Evolutionary conservation across 1,284 basidiomycete genomes (phyloP).

Genomic region (Fomitopsis palustris): DNA sequence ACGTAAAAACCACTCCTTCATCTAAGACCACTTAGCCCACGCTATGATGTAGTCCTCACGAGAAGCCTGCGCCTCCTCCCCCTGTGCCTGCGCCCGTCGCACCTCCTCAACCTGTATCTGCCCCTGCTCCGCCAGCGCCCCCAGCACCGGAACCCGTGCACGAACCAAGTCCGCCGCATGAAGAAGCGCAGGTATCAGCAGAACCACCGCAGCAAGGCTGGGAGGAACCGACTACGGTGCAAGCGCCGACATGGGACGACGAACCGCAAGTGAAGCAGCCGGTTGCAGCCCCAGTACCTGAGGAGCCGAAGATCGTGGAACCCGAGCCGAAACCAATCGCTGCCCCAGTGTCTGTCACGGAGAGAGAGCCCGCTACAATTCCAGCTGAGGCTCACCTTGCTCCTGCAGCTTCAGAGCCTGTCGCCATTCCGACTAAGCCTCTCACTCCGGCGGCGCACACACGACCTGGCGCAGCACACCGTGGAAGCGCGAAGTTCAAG

Average conservation of each 20-base stretch:
- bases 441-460: constrained; percentile 31
- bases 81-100: constrained; percentile 15
- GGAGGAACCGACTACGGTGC: constrained; percentile 75
- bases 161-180: constrained; percentile 29
- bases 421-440: constrained; percentile 33
- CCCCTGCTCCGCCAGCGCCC: constrained; percentile 20
- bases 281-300: constrained; percentile 26
- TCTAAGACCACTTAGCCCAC: background rate
- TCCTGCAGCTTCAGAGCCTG: constrained; percentile 23
- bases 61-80: constrained; percentile 45
- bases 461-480: constrained; percentile 52
- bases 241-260: constrained; percentile 72
- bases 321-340: constrained; percentile 23
- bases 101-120: background rate
- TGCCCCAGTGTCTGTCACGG: constrained; percentile 31
- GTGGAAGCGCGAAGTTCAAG: constrained; percentile 60
- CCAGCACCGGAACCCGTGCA: constrained; percentile 19
- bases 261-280: constrained; percentile 44
- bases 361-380: constrained; percentile 28
- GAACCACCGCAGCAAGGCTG: constrained; percentile 37
- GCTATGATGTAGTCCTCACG: constrained; percentile 41
- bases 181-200: constrained; percentile 34
- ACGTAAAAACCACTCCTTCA: constrained; percentile 20
- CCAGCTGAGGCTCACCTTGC: constrained; percentile 27
- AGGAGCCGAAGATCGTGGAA: constrained; percentile 27